Base-by-base conservation (phyloP, 2,329 filamentous ascomycete genomes). In the Zelopaecilomyces penicillatus region DNA sequence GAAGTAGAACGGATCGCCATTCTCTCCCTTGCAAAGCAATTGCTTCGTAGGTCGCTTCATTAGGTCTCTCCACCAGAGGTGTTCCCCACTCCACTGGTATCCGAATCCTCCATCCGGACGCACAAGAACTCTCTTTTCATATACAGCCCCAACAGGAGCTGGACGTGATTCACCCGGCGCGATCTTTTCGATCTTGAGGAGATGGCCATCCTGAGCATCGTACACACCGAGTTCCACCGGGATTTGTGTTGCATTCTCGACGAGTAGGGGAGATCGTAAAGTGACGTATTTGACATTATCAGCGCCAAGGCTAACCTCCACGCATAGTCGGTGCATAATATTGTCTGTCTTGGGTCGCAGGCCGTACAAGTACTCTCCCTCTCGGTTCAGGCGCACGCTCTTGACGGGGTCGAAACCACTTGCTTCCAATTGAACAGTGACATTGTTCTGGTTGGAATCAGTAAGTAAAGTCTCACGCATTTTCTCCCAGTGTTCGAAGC, bases 211-310 rank as follows among this genome's bases (percentile, higher is more conserved):
- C 50, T 87, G 80, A 0, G 82, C 81, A 61, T 91, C 93, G 59
- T 87, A 96, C 11, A 98, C 82, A 11, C 93, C 94, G 26, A 98
- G 66, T 63, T 98, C 93, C 10, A 98, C 82, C 0, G 93, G 91
- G 37, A 98, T 95, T 60, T 98, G 88, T 0, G 93, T 98, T 51
- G 93, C 86, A 64, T 98, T 98, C 61, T 98, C 93, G 6, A 98
- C 82, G 0, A 96, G 68, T 1, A 98, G 70, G 1, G 93, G 93
- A 12, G 91, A 97, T 28, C 93, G 80, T 57, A 98, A 82, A 1
- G 90, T 98, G 58, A 98, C 94, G 61, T 95, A 94, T 69, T 98
- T 98, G 67, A 98, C 87, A 57, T 97, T 97, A 69, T 98, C 91
- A 1, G 80, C 70, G n/a, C 89, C 93, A 27, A 98, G 75, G 43